Conservation (phyloP, 306 rosid species). For the Vicia sativa region DNA sequence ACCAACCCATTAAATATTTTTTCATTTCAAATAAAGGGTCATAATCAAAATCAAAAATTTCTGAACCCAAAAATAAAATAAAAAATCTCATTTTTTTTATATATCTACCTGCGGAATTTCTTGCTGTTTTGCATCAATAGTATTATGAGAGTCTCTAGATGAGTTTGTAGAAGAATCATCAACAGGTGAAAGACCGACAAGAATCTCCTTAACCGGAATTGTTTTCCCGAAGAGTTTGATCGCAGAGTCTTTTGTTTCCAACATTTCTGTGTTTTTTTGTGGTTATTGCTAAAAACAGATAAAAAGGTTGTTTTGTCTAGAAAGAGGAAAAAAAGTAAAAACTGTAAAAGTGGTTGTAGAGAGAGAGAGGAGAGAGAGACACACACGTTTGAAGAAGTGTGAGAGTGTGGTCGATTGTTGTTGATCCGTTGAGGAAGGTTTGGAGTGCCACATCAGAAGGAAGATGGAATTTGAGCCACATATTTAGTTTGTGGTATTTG, state of each 20-base stretch:
- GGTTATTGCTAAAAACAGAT: background rate
- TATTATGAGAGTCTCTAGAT: constrained; percentile 33
- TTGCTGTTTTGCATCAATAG: constrained; percentile 41
- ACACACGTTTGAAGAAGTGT: constrained; percentile 40
- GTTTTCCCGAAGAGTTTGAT: constrained; percentile 86
- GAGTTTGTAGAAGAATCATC: constrained; percentile 40
- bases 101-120: constrained; percentile 36
- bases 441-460: constrained; percentile 43
- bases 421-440: constrained; percentile 43
- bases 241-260: constrained; percentile 51
- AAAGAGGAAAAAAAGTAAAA: constrained; percentile 1
- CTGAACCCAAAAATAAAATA: background rate
- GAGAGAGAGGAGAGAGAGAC: constrained; percentile 22
- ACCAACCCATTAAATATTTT: constrained; percentile 31
- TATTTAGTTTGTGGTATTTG: constrained; percentile 37
- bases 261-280: constrained; percentile 45
- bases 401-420: constrained; percentile 30
- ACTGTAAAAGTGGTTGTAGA: constrained; percentile 24
- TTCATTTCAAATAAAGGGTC: constrained; percentile 31
- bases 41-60: constrained; percentile 24
- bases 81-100: background rate
- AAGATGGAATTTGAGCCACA: constrained; percentile 42
- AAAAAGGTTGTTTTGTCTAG: constrained; percentile 6
- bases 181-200: background rate
- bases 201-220: constrained; percentile 55